A percentile compares a stretch with the other conserved stretches of the same genome.
These are phyloP conservation scores for Lecanicillium sp. DNA, from an alignment of 2,329 filamentous ascomycete genomes.

Conservation along the genomic window DNA sequence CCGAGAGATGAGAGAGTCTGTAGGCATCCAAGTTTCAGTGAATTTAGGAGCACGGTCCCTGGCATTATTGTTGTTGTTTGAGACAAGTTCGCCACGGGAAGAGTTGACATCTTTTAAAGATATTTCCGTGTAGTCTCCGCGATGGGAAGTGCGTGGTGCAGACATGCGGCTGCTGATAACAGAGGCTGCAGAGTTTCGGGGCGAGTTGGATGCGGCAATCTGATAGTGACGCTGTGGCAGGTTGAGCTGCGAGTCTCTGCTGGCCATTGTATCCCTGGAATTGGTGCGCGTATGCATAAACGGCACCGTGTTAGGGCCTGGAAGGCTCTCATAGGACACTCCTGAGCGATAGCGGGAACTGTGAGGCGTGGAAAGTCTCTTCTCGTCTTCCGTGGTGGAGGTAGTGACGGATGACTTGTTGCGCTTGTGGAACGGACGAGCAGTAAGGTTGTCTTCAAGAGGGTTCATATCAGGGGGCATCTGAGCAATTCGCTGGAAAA, in stretches of 20 bases:
- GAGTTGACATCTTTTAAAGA: conserved; percentile 32
- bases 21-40: conserved; percentile 46
- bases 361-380: conserved; percentile 45
- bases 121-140: conserved; percentile 40
- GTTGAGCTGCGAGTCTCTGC: conserved; percentile 43
- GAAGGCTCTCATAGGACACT: conserved; percentile 33
- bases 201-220: conserved; percentile 32
- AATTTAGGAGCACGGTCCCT: conserved; percentile 35
- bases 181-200: conserved; percentile 34
- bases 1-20: conserved; percentile 44
- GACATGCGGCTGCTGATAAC: conserved; percentile 40
- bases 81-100: conserved; percentile 16
- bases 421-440: conserved; percentile 64
- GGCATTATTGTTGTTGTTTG: conserved; percentile 15
- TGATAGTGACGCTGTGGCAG: conserved; percentile 50
- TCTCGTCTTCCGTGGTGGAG: conserved; percentile 42
- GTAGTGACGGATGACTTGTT: conserved; percentile 54
- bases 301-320: conserved; percentile 52
- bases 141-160: conserved; percentile 19
- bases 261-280: conserved; percentile 49
- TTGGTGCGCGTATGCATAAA: conserved; percentile 71
- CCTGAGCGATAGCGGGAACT: conserved; percentile 35
- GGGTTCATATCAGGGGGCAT: conserved; percentile 95
- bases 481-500: conserved; percentile 73
- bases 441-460: conserved; percentile 75